A percentile compares a stretch with the other conserved stretches of the same genome.
These are phyloP conservation scores for Kodamaea neixiangensis DNA, from an alignment of 805 yeast species.

Conservation along the genomic window DNA sequence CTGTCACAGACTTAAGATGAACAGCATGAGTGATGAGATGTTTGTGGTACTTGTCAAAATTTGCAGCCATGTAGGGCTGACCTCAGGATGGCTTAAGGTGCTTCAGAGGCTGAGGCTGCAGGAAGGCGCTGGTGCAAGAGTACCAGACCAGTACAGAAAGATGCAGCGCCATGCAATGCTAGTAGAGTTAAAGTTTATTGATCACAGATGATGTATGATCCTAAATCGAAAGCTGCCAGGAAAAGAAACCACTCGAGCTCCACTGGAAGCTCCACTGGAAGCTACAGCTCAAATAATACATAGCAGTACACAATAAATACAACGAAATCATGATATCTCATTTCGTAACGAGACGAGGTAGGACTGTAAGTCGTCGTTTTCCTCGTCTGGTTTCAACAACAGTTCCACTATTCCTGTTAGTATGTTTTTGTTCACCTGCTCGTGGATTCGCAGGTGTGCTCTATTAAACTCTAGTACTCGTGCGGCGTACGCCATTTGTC, in stretches of 20 bases:
- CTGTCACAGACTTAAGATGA: not conserved
- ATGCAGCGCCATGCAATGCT: no score
- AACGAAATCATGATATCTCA: not conserved
- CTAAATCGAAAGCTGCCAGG: not conserved
- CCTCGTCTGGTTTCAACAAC: slow-evolving; percentile 1
- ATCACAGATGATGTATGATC: no score
- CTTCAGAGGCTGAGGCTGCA: no score
- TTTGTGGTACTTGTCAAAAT: not conserved
- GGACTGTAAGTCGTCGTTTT: not conserved
- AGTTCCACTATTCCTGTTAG: slow-evolving; percentile 1
- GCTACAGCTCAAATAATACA: not conserved
- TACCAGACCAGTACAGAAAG: no score
- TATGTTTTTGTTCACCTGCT: slow-evolving; percentile 3
- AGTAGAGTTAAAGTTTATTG: no score
- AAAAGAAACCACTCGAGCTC: no score
- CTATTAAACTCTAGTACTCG: slow-evolving; percentile 8
- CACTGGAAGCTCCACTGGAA: not conserved
- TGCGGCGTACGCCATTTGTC: slow-evolving; percentile 8
- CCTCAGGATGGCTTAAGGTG: no score
- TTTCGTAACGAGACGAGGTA: slow-evolving; percentile 2
- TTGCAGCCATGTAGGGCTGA: not conserved
- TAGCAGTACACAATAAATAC: slow-evolving; percentile 2
- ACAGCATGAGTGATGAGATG: not conserved
- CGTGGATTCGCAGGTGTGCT: slow-evolving; percentile 4
- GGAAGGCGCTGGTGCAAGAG: no score